Evolutionary conservation across 768 basidiomycete genomes (phyloP).

Genomic region (Trametes maxima): DNA sequence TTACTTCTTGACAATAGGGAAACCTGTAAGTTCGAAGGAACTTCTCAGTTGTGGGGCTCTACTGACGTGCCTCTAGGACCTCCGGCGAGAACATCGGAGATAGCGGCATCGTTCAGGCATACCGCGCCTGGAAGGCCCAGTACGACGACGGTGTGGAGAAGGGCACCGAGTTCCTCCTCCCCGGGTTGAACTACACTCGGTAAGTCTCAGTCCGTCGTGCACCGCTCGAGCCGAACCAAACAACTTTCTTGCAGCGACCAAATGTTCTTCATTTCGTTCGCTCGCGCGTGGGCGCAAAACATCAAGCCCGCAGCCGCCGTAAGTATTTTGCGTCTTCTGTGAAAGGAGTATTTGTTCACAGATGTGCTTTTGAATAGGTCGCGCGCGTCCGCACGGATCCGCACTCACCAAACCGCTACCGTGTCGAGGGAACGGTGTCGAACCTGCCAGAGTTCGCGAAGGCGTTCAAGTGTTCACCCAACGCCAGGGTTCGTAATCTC

Average conservation of each 20-base stretch:
- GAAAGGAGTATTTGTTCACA: background rate
- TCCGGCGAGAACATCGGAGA: slow-evolving; percentile 94
- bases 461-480: slow-evolving; percentile 80
- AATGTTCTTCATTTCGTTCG: slow-evolving; percentile 92
- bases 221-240: background rate
- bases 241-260: slow-evolving; percentile 64
- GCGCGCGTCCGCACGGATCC: slow-evolving; percentile 85
- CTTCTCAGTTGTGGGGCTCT: background rate
- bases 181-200: slow-evolving; percentile 80
- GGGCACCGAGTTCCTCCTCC: slow-evolving; percentile 74
- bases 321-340: slow-evolving; percentile 30
- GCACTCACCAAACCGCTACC: slow-evolving; percentile 79
- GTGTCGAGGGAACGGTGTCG: slow-evolving; percentile 83
- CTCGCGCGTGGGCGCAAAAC: slow-evolving; percentile 82
- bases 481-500: slow-evolving; percentile 62
- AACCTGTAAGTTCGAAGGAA: slow-evolving; percentile 58
- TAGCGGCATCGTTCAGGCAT: slow-evolving; percentile 81
- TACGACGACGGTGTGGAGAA: slow-evolving; percentile 57
- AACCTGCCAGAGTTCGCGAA: slow-evolving; percentile 89
- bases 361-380: slow-evolving; percentile 44
- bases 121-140: slow-evolving; percentile 88
- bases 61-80: slow-evolving; percentile 50
- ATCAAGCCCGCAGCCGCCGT: slow-evolving; percentile 81
- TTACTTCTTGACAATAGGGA: slow-evolving; percentile 47
- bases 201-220: slow-evolving; percentile 28